A percentile compares a stretch with the other conserved stretches of the same genome.
Evolutionary conservation across 192 early-diverging fungal species (phyloP).

Genomic region (Chytriomyces sp.): DNA sequence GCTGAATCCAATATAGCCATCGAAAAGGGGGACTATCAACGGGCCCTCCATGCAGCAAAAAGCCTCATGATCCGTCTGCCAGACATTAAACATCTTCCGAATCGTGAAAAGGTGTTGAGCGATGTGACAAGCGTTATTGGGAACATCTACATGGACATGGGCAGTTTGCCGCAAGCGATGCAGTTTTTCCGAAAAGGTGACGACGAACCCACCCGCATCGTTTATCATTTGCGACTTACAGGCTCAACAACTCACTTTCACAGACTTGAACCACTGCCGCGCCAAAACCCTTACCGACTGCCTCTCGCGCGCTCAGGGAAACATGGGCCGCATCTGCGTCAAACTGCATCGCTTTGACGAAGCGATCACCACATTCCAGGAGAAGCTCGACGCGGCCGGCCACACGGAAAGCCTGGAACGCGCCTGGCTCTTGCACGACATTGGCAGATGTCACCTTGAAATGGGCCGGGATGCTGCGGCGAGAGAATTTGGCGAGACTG

Average conservation of each 20-base stretch:
- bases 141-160: slow-evolving; percentile 33
- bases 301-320: slow-evolving; percentile 15
- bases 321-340: slow-evolving; percentile 34
- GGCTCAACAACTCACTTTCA: not conserved
- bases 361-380: slow-evolving; percentile 23
- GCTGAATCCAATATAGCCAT: slow-evolving; percentile 3
- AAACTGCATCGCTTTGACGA: slow-evolving; percentile 21
- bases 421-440: slow-evolving; percentile 31
- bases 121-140: slow-evolving; percentile 10
- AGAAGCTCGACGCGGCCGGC: slow-evolving; percentile 4
- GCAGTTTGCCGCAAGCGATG: slow-evolving; percentile 24
- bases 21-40: slow-evolving; percentile 11
- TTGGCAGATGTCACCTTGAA: slow-evolving; percentile 34
- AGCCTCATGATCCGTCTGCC: slow-evolving; percentile 26
- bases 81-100: slow-evolving; percentile 16
- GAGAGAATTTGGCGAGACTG: slow-evolving; percentile 2
- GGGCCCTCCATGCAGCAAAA: slow-evolving; percentile 23
- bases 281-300: slow-evolving; percentile 11
- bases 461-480: slow-evolving; percentile 3
- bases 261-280: slow-evolving; percentile 9
- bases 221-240: not conserved
- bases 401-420: not conserved
- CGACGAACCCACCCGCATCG: not conserved
- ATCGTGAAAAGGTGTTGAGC: slow-evolving; percentile 10
- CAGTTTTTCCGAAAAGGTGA: slow-evolving; percentile 31